Evolutionary conservation across 1,284 basidiomycete genomes (phyloP), one percentile per base, ranked within the genome.

Genomic region (Ustilago loliicola): DNA sequence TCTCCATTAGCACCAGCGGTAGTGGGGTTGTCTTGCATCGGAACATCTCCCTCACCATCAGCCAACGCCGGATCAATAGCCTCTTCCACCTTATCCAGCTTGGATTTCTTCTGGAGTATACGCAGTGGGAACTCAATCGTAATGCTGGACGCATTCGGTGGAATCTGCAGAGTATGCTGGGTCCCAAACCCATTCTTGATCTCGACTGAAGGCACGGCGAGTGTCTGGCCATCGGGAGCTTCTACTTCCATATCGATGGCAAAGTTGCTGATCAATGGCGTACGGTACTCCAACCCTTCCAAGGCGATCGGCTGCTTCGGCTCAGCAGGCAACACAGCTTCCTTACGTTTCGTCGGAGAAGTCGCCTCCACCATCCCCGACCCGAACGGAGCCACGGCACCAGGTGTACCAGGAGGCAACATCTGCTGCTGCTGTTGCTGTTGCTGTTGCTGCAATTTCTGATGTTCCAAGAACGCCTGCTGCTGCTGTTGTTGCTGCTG

Each of bases 111-210:
- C 10, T 56, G 40, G 1, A 78, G 54, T 54, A 72, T 65, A 1
- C 72, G 47, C 1, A 78, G 62, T 15, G 71, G 68, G 29, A 78
- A 78, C 32, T 65, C 61, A 25, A 74, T 57, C 17, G 68, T 65
- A 13, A 71, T 68, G 23, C 57, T 64, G 19, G 64, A 68, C 17
- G 71, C 66, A 7, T 66, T 71, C 4, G 71, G 71, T 48, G 76
- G 64, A 13, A 78, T 66, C 47, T 74, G 76, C 3, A 78, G 40
- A n/a, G 71, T 65, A 53, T 78, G 76, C 50, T 78, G 76, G 9
- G 61, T 71, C 21, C 58, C 65, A 27, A 27, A n/a, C 1, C 36
- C 58, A 36, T 78, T 78, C 48, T 71, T 73, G 54, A 78, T 61
- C 58, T 65, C 53, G 5, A 78, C 27, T 19, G 54, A 13, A 6